Conservation (phyloP, 768 basidiomycete genomes). For the Termitomyces eurrhizus region DNA sequence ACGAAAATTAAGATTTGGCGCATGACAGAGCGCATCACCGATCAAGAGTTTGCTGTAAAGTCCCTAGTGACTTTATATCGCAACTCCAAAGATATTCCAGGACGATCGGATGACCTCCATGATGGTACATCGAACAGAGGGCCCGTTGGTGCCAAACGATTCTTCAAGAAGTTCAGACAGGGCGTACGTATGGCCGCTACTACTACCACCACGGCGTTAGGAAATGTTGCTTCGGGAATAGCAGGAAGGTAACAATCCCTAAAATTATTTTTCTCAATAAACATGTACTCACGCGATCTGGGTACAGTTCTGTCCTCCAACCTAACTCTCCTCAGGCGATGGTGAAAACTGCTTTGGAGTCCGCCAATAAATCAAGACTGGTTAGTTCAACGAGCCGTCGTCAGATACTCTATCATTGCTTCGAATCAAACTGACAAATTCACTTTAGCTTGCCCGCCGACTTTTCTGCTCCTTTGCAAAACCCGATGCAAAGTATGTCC, state of each 20-base stretch:
- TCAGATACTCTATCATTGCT: conserved; percentile 1
- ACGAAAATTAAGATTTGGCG: not conserved
- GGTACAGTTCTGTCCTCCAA: conserved; percentile 66
- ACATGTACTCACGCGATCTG: not conserved
- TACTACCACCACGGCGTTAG: conserved; percentile 71
- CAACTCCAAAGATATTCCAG: conserved; percentile 70
- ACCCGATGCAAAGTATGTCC: conserved; percentile 52
- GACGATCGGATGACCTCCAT: conserved; percentile 59
- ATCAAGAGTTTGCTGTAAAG: conserved; percentile 77
- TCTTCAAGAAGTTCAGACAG: conserved; percentile 68
- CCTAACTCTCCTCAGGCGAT: conserved; percentile 83
- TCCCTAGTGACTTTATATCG: conserved; percentile 73
- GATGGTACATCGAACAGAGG: conserved; percentile 32
- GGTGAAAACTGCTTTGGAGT: conserved; percentile 75
- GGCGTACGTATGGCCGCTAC: conserved; percentile 72
- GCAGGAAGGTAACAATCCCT: conserved; percentile 38
- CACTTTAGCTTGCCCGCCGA: conserved; percentile 67
- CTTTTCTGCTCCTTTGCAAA: conserved; percentile 83
- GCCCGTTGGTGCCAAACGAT: conserved; percentile 49
- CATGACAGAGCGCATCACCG: conserved; percentile 66
- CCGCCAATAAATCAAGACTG: conserved; percentile 74
- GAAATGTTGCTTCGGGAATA: conserved; percentile 54
- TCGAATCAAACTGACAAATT: conserved; percentile 8
- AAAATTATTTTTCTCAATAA: not conserved
- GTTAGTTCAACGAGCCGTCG: conserved; percentile 26